phyloP scores from a whole-genome alignment of 495 filamentous ascomycete species.

The Coniosporium apollinis region DNA sequence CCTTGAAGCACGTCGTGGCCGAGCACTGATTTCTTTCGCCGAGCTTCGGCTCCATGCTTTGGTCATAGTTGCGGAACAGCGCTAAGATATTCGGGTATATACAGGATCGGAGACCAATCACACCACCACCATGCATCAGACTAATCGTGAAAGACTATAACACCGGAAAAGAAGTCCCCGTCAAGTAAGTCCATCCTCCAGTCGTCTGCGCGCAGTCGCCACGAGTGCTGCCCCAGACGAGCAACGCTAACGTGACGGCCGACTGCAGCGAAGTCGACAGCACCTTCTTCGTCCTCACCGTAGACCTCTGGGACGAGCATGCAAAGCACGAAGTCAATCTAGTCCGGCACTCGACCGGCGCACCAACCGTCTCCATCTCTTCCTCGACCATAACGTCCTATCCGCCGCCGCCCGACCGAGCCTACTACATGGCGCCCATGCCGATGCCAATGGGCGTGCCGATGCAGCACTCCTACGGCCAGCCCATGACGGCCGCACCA shows the following conservation, averaged over 20 bases:
- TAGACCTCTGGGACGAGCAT: conserved; percentile 80
- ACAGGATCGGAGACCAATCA: conserved; percentile 89
- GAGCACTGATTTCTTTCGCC: too few relatives aligned
- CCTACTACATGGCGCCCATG: neutral
- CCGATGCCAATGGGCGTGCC: too few relatives aligned
- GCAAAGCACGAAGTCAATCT: conserved; percentile 84
- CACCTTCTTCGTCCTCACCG: conserved; percentile 79
- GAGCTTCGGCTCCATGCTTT: too few relatives aligned
- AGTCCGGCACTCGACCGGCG: conserved; percentile 54
- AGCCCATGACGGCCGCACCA: conserved; percentile 3
- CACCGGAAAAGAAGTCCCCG: conserved; percentile 76
- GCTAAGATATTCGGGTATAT: conserved; percentile 1
- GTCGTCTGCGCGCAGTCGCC: conserved; percentile 4
- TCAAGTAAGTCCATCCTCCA: conserved; percentile 45
- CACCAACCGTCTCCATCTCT: conserved; percentile 77
- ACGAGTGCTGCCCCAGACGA: too few relatives aligned
- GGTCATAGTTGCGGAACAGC: too few relatives aligned
- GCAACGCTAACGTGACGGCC: too few relatives aligned
- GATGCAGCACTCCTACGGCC: conserved; percentile 6
- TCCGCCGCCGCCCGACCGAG: conserved; percentile 31
- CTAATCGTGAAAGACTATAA: conserved; percentile 63
- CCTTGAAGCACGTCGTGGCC: too few relatives aligned
- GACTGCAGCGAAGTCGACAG: conserved; percentile 55
- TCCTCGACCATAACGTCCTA: conserved; percentile 67
- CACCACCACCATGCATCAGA: conserved; percentile 82